phyloP scores from a whole-genome alignment of 1,284 basidiomycete genomes.

The Sporisorium iseilematis-ciliati region DNA sequence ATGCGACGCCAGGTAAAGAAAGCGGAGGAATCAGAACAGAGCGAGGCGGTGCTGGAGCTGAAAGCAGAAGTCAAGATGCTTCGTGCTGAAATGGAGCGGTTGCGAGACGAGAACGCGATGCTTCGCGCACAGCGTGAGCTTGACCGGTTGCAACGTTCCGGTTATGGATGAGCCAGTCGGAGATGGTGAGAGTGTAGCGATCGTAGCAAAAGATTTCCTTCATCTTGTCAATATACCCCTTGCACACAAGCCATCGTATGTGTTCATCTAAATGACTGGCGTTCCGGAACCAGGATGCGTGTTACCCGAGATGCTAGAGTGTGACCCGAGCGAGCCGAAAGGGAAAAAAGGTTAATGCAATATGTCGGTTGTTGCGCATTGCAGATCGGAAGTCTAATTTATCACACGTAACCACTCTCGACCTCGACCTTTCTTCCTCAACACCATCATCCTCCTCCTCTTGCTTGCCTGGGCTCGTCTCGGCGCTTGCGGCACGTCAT shows the following conservation, averaged over 20 bases:
- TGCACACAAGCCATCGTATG: background rate
- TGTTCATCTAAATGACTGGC: background rate
- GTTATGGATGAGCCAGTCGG: background rate
- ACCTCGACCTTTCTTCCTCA: background rate
- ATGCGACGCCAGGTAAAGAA: constrained; percentile 48
- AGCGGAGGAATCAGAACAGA: constrained; percentile 41
- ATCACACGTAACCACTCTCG: background rate
- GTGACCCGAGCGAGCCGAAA: constrained; percentile 3
- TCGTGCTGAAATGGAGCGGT: constrained; percentile 55
- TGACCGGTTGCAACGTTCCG: constrained; percentile 32
- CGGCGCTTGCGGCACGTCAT: constrained; percentile 21
- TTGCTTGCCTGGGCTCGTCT: background rate
- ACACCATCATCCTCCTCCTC: constrained; percentile 14
- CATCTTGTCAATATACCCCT: constrained; percentile 9
- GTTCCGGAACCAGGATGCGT: background rate
- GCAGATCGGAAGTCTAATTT: constrained; percentile 17
- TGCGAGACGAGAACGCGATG: constrained; percentile 60
- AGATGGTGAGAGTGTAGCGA: background rate
- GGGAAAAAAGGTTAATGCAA: constrained; percentile 1
- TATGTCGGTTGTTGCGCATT: constrained; percentile 15
- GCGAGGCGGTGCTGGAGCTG: constrained; percentile 47
- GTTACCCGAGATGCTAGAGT: constrained; percentile 15
- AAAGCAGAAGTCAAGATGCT: constrained; percentile 59
- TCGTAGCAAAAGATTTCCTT: background rate
- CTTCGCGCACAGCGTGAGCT: constrained; percentile 57